A percentile compares a stretch with the other conserved stretches of the same genome.
These are phyloP conservation scores for Annona squamosa DNA, from an alignment of 164 flowering plant genomes.

Conservation along the genomic window DNA sequence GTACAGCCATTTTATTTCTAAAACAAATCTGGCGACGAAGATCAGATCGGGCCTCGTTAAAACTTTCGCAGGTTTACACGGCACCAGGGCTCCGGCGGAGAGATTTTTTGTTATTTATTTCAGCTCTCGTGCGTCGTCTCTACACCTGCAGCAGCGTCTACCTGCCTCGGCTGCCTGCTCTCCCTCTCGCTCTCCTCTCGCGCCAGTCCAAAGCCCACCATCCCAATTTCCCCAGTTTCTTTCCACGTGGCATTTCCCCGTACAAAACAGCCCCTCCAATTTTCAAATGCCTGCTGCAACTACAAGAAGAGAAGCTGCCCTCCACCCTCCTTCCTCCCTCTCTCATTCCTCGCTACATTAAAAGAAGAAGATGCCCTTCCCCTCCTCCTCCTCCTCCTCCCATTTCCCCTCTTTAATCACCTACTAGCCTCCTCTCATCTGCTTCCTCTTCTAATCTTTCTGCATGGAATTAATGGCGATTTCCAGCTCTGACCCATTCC, in stretches of 20 bases:
- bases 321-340: slow-evolving; percentile 12
- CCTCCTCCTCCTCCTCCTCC: neutral
- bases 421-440: neutral
- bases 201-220: slow-evolving; percentile 3
- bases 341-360: slow-evolving; percentile 7
- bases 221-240: neutral
- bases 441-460: slow-evolving; percentile 2
- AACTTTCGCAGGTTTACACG: too few species aligned
- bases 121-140: too few species aligned
- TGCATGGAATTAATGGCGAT: slow-evolving; percentile 12
- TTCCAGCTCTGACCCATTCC: neutral
- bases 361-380: too few species aligned
- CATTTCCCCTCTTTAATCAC: neutral
- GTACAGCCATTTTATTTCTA: too few species aligned
- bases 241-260: slow-evolving; percentile 6
- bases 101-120: too few species aligned
- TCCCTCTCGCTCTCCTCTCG: neutral
- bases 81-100: too few species aligned
- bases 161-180: neutral
- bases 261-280: neutral
- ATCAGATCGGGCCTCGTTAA: too few species aligned
- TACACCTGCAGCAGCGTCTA: neutral
- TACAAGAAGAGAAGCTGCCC: slow-evolving; percentile 21
- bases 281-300: slow-evolving; percentile 1
- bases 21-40: too few species aligned